Percentiles rank a stretch among this genome's conserved stretches.
These are phyloP conservation scores for Chalciporus sp. DNA, from an alignment of 1,284 basidiomycete species.

Conservation along the genomic window DNA sequence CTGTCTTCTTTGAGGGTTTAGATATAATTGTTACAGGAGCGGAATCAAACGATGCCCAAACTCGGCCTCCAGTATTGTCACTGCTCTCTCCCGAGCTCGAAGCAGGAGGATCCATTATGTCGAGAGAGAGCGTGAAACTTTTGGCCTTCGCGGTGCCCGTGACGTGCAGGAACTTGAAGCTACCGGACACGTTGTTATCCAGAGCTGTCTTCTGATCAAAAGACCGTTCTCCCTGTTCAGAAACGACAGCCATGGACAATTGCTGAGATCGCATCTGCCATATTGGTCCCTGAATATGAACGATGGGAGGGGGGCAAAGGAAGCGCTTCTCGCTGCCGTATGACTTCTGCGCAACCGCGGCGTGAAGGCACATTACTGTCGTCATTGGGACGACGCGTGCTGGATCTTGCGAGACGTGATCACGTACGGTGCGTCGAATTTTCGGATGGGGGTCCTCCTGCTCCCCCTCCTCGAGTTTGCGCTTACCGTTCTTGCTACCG, in stretches of 20 bases:
- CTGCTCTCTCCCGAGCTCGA: constrained; percentile 50
- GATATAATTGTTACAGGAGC: constrained; percentile 93
- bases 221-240: constrained; percentile 79
- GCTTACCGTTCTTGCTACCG: constrained; percentile 51
- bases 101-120: constrained; percentile 71
- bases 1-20: constrained; percentile 96
- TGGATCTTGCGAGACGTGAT: constrained; percentile 73
- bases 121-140: constrained; percentile 84
- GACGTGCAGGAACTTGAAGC: constrained; percentile 90
- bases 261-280: constrained; percentile 80
- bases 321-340: constrained; percentile 93
- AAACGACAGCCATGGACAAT: constrained; percentile 83
- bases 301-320: constrained; percentile 86
- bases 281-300: constrained; percentile 84
- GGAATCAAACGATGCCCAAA: constrained; percentile 92
- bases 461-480: constrained; percentile 71
- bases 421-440: constrained; percentile 78
- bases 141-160: constrained; percentile 88
- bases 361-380: constrained; percentile 84
- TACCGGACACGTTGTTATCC: constrained; percentile 80
- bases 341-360: constrained; percentile 89
- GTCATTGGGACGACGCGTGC: constrained; percentile 80
- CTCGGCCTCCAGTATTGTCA: constrained; percentile 58
- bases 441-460: constrained; percentile 73
- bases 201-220: constrained; percentile 81